phyloP scores from a whole-genome alignment of 805 yeast genomes.

The Candida nitratophila region DNA sequence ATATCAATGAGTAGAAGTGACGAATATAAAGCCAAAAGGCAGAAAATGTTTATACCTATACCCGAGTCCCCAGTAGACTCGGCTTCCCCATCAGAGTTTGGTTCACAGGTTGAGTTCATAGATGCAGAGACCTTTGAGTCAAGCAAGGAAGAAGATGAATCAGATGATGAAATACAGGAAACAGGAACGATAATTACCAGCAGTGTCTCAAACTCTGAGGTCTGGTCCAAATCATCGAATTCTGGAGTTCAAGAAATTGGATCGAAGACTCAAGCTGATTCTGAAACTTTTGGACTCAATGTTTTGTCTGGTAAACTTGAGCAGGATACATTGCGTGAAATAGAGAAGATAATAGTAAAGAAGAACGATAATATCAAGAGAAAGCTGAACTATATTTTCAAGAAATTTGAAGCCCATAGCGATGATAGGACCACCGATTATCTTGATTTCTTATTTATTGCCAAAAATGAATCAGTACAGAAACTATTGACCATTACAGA shows the following conservation, averaged over 20 bases:
- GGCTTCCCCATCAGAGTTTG: no score
- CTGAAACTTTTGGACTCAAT: no score
- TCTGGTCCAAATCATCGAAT: no score
- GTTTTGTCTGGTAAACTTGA: no score
- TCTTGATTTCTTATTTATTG: conserved; percentile 12
- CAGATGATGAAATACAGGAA: no score
- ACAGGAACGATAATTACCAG: no score
- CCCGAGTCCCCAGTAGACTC: neutral
- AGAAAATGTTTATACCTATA: neutral
- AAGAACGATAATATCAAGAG: conserved; percentile 18
- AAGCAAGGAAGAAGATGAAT: neutral
- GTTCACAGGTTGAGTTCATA: neutral
- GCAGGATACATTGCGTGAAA: neutral
- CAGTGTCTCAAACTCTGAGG: no score
- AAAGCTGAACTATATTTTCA: conserved; percentile 7
- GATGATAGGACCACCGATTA: neutral
- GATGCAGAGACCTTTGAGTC: neutral
- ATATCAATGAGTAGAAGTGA: no score
- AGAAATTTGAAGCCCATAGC: conserved; percentile 7
- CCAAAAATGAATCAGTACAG: conserved; percentile 17
- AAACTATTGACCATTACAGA: conserved; percentile 23
- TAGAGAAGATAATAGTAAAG: conserved; percentile 6
- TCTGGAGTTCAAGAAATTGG: no score
- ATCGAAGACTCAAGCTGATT: no score
- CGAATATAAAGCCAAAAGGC: no score